Evolutionary conservation across 768 basidiomycete species (phyloP), one percentile per base, ranked within the genome.

Genomic region (Suillus subluteus): DNA sequence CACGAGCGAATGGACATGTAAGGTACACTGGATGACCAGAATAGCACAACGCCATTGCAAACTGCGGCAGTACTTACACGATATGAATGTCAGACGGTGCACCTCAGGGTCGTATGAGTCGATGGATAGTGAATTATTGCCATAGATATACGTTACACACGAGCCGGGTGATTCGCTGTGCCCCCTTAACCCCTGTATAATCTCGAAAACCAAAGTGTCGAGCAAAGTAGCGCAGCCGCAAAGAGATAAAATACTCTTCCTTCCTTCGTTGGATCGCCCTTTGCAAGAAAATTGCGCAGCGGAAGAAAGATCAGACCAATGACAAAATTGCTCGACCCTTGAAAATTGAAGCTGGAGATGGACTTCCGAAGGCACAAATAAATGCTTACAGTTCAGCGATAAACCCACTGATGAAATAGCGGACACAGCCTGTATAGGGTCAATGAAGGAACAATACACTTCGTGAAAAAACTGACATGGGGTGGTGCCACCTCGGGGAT

Each of bases 191-290:
- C 70, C 58, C 63, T 69, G 62, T 78, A 78, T 11, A 78, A 41
- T 58, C 62, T 75, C 61, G 65, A 68, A 67, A 78, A 78, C 58
- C 55, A 67, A 48, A 21, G 44, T 3, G 72, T 61, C 5, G 74
- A 70, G 48, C 69, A 70, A 21, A 78, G 64, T 59, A 96, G 80
- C 15, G 90, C 71, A 0, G 72, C 82, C 2, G 88, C 90, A 73
- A 97, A 98, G 5, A 96, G 79, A 71, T 91, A 96, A 75, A 98
- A 98, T 3, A 98, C 88, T 56, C 91, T 84, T n/a, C 95, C 95
- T 72, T 93, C 91, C 69, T 92, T 91, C 72, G 72, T 71, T 1
- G 80, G 75, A 54, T 83, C 81, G 1, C 87, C 88, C 3, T 83
- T 83, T 11, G 93, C 84, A 54, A 99, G 83, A 23, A 85, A 70